A percentile compares a stretch with the other conserved stretches of the same genome.
Evolutionary conservation across 495 filamentous ascomycete genomes (phyloP).

Genomic region (Terfezia claveryi): DNA sequence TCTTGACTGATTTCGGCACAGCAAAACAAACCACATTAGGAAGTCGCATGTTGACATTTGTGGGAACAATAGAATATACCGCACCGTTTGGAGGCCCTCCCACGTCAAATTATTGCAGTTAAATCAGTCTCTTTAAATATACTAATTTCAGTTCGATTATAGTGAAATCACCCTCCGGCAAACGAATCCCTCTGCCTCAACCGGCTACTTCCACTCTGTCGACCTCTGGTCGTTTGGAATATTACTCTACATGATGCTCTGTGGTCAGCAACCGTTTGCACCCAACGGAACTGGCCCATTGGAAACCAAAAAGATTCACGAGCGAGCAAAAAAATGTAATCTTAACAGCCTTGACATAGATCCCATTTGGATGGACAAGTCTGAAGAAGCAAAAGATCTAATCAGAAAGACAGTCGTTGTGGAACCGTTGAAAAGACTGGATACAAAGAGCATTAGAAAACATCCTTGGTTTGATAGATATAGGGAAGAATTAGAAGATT

Average conservation of each 20-base stretch:
- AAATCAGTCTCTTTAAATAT: neutral
- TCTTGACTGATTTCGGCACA: conserved; percentile 45
- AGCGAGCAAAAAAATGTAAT: conserved; percentile 15
- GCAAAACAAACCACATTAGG: conserved; percentile 20
- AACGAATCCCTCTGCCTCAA: neutral
- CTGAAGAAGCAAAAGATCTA: conserved; percentile 30
- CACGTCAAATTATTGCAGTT: neutral
- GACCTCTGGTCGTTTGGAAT: conserved; percentile 45
- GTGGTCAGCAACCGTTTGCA: conserved; percentile 27
- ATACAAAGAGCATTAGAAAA: conserved; percentile 30
- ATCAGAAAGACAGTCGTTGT: conserved; percentile 29
- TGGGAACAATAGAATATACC: conserved; percentile 37
- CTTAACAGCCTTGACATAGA: conserved; percentile 23
- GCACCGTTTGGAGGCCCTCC: conserved; percentile 32
- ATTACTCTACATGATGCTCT: conserved; percentile 30
- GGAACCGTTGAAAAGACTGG: conserved; percentile 30
- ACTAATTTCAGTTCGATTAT: neutral
- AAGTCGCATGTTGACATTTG: conserved; percentile 28
- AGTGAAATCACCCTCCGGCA: neutral
- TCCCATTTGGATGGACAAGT: conserved; percentile 21
- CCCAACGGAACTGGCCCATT: conserved; percentile 7
- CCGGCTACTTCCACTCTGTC: conserved; percentile 38
- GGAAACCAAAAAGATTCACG: conserved; percentile 4
- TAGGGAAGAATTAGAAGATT: conserved; percentile 23
- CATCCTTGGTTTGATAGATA: conserved; percentile 38